phyloP scores from a whole-genome alignment of 805 yeast species.

The Candida endomychidarum region DNA sequence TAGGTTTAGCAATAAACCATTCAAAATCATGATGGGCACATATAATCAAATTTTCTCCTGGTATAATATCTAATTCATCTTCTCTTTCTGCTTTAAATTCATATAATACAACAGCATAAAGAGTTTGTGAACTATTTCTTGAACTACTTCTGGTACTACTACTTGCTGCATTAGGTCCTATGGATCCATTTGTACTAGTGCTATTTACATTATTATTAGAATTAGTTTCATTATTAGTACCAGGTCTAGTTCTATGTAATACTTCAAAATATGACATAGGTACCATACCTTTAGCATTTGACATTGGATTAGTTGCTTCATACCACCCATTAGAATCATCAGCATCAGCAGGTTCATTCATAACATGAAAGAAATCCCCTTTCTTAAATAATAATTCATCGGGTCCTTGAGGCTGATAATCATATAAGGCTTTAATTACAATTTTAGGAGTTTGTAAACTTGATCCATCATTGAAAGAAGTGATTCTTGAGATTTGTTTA shows the following conservation, averaged over 20 bases:
- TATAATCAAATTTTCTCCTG: slow-evolving; percentile 86
- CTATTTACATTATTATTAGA: neutral
- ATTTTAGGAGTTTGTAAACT: slow-evolving; percentile 63
- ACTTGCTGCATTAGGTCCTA: no score
- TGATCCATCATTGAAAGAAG: slow-evolving; percentile 16
- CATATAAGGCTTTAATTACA: slow-evolving; percentile 78
- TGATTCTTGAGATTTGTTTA: slow-evolving; percentile 31
- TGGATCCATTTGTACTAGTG: neutral
- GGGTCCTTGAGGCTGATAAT: slow-evolving; percentile 74
- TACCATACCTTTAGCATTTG: slow-evolving; percentile 77
- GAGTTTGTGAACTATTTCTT: slow-evolving; percentile 39
- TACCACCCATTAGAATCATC: slow-evolving; percentile 60
- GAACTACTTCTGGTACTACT: slow-evolving; percentile 1
- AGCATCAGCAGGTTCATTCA: slow-evolving; percentile 24
- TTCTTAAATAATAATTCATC: slow-evolving; percentile 75
- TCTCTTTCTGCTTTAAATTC: slow-evolving; percentile 80
- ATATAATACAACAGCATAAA: slow-evolving; percentile 83
- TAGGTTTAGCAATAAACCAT: slow-evolving; percentile 98
- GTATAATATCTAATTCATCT: slow-evolving; percentile 81
- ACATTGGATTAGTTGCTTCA: slow-evolving; percentile 84
- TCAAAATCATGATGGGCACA: slow-evolving; percentile 96
- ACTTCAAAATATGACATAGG: slow-evolving; percentile 84
- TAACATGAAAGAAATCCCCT: slow-evolving; percentile 88
- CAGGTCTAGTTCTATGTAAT: slow-evolving; percentile 58
- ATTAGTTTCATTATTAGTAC: slow-evolving; percentile 10